Percentiles rank a stretch among this genome's conserved stretches.
phyloP scores from a whole-genome alignment of 2,329 filamentous ascomycete genomes.

The Seiridium unicorne region DNA sequence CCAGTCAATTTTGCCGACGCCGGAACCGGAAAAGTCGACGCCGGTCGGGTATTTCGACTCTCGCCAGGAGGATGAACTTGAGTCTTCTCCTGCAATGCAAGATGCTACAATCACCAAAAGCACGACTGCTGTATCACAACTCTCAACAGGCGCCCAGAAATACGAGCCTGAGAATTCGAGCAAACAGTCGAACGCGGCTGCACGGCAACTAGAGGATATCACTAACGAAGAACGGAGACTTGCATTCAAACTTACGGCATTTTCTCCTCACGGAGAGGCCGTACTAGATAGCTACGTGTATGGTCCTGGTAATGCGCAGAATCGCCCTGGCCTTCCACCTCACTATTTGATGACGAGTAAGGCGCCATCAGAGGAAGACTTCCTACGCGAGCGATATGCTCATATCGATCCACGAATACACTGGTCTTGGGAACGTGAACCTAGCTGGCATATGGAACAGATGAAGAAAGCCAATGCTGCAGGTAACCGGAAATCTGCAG shows the following conservation, averaged over 20 bases:
- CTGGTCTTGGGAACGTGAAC: constrained; percentile 39
- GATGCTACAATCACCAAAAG: too few species aligned
- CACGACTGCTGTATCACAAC: too few species aligned
- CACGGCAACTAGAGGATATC: too few species aligned
- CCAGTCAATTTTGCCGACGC: too few species aligned
- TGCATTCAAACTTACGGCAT: not conserved
- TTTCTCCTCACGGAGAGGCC: constrained; percentile 16
- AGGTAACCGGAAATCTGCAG: constrained; percentile 42
- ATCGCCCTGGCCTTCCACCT: constrained; percentile 20
- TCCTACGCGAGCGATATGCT: constrained; percentile 34
- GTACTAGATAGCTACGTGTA: constrained; percentile 39
- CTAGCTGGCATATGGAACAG: constrained; percentile 47
- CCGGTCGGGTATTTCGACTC: too few species aligned
- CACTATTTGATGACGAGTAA: constrained; percentile 14
- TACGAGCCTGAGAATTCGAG: not conserved
- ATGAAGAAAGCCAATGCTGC: constrained; percentile 47
- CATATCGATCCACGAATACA: constrained; percentile 51
- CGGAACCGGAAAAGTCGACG: too few species aligned
- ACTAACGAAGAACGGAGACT: not conserved
- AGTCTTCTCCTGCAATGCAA: too few species aligned
- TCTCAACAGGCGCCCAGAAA: too few species aligned
- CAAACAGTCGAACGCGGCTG: not conserved
- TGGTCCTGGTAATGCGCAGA: constrained; percentile 26
- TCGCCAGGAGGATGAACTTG: too few species aligned
- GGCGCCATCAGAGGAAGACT: constrained; percentile 14